A percentile compares a stretch with the other conserved stretches of the same genome.
phyloP scores from a whole-genome alignment of 2,329 filamentous ascomycete genomes.

The Penicillium sp. region DNA sequence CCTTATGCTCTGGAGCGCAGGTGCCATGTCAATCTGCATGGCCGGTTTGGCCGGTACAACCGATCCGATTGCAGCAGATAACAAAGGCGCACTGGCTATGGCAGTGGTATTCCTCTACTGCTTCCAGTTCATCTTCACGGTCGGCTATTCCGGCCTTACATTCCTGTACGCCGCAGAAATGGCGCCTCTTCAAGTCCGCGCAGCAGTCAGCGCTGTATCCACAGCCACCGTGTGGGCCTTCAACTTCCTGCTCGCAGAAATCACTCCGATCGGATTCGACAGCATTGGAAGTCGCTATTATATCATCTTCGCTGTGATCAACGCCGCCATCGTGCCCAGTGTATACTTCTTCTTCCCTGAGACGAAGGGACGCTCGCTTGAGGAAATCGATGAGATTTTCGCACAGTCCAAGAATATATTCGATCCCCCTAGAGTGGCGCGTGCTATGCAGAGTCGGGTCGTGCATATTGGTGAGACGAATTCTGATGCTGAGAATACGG shows the following conservation, averaged over 20 bases:
- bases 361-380: slow-evolving; percentile 41
- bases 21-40: slow-evolving; percentile 14
- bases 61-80: slow-evolving; percentile 1
- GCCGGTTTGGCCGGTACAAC: slow-evolving; percentile 10
- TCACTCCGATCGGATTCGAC: slow-evolving; percentile 15
- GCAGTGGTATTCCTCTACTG: slow-evolving; percentile 16
- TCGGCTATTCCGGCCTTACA: slow-evolving; percentile 16
- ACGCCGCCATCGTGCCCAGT: slow-evolving; percentile 33
- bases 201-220: slow-evolving; percentile 14
- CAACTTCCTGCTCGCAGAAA: slow-evolving; percentile 21
- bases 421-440: slow-evolving; percentile 28
- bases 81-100: slow-evolving; percentile 8
- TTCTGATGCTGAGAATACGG: slow-evolving; percentile 14
- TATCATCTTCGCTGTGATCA: slow-evolving; percentile 41
- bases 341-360: slow-evolving; percentile 46
- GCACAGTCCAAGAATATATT: slow-evolving; percentile 32
- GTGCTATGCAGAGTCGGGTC: slow-evolving; percentile 12
- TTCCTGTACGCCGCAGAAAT: slow-evolving; percentile 18
- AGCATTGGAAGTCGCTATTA: slow-evolving; percentile 19
- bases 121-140: slow-evolving; percentile 15
- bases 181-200: slow-evolving; percentile 14
- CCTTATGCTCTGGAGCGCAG: slow-evolving; percentile 26
- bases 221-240: slow-evolving; percentile 16
- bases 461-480: background rate
- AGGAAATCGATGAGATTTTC: slow-evolving; percentile 46